phyloP scores from a whole-genome alignment of 1,284 basidiomycete species.

The Leccinum pachyderme region DNA sequence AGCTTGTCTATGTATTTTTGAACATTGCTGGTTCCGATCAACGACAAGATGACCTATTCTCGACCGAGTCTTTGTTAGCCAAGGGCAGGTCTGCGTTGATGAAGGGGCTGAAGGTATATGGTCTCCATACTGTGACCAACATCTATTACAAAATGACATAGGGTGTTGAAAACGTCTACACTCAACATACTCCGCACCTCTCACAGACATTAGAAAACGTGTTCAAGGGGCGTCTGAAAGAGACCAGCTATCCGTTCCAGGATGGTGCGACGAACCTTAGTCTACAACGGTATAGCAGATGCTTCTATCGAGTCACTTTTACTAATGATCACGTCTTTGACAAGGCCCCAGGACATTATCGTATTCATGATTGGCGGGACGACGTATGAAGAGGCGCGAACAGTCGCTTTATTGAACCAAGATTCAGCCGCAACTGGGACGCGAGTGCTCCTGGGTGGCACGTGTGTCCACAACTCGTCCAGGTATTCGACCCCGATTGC shows the following conservation, averaged over 20 bases:
- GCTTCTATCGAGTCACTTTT: neutral
- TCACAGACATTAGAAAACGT: constrained; percentile 90
- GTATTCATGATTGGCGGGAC: constrained; percentile 93
- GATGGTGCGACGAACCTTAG: constrained; percentile 67
- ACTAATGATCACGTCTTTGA: constrained; percentile 1
- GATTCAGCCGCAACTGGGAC: constrained; percentile 60
- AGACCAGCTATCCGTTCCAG: constrained; percentile 89
- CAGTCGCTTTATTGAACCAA: constrained; percentile 83
- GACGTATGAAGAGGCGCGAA: constrained; percentile 90
- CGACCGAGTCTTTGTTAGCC: constrained; percentile 92
- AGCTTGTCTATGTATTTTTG: constrained; percentile 92
- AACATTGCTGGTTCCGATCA: constrained; percentile 96
- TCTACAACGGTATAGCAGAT: constrained; percentile 56
- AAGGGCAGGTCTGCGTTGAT: constrained; percentile 95
- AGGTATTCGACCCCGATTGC: constrained; percentile 50
- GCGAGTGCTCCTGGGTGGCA: constrained; percentile 85
- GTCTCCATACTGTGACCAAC: neutral
- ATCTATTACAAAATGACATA: constrained; percentile 29
- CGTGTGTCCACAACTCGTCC: constrained; percentile 89
- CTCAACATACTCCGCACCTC: constrained; percentile 94
- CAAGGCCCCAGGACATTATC: constrained; percentile 90
- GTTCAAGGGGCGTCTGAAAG: constrained; percentile 83
- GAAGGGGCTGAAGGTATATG: constrained; percentile 85
- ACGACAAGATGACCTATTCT: constrained; percentile 96
- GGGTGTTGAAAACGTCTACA: constrained; percentile 99